Percentiles rank a stretch among this genome's conserved stretches.
Conservation (phyloP, 345 rosid species). For the Balakata baccata region DNA sequence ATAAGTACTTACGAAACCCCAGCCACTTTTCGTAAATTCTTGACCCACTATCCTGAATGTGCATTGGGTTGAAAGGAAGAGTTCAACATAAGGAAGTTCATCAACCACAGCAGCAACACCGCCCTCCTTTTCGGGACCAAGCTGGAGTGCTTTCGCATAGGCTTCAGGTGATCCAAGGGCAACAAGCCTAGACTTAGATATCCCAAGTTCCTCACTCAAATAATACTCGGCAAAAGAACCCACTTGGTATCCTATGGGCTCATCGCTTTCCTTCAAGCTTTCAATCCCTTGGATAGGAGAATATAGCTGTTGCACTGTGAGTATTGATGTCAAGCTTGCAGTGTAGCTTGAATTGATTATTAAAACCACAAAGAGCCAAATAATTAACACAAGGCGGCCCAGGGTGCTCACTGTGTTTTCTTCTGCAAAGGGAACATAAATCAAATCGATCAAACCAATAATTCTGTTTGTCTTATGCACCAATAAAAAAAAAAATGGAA, state of each 20-base stretch:
- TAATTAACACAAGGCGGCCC: constrained; percentile 74
- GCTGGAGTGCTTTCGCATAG: constrained; percentile 60
- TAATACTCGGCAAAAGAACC: constrained; percentile 86
- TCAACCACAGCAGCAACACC: constrained; percentile 93
- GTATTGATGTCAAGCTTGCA: constrained; percentile 86
- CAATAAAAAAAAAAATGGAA: not conserved
- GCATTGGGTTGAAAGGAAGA: constrained; percentile 76
- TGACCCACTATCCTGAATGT: constrained; percentile 67
- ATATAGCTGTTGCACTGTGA: constrained; percentile 84
- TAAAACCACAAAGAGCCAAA: constrained; percentile 91
- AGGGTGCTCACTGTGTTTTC: constrained; percentile 82
- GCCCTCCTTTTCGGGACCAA: constrained; percentile 70
- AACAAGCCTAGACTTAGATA: constrained; percentile 64
- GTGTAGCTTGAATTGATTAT: constrained; percentile 96
- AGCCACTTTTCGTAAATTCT: constrained; percentile 87
- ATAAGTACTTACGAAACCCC: constrained; percentile 80
- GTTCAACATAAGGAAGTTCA: constrained; percentile 72
- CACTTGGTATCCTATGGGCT: constrained; percentile 77
- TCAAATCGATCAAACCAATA: constrained; percentile 25
- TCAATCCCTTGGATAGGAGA: constrained; percentile 79
- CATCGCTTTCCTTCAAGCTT: constrained; percentile 56
- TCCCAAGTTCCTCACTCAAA: constrained; percentile 65
- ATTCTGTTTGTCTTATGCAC: constrained; percentile 1
- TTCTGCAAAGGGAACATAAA: constrained; percentile 46
- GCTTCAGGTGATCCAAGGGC: constrained; percentile 81